Evolutionary conservation across 192 early-diverging fungal genomes (phyloP).

Genomic region (Coemansia sp.): DNA sequence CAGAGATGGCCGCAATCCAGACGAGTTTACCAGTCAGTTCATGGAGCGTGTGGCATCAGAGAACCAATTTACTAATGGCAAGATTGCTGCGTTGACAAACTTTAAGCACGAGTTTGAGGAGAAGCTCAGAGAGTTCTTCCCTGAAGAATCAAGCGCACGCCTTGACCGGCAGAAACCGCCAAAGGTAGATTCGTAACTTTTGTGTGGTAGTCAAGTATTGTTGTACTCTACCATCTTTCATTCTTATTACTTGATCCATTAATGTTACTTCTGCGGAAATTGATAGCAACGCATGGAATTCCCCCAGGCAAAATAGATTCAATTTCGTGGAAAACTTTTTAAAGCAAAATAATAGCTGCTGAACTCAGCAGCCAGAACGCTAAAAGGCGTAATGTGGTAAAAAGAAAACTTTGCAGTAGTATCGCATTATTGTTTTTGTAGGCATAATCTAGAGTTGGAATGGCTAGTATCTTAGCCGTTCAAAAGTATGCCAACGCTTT

Average conservation of each 20-base stretch:
- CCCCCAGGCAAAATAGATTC: too few species aligned
- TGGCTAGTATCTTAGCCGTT: too few species aligned
- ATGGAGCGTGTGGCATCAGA: conserved; percentile 52
- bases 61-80: conserved; percentile 55
- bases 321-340: too few species aligned
- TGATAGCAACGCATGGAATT: too few species aligned
- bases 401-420: too few species aligned
- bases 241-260: background rate
- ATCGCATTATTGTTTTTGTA: too few species aligned
- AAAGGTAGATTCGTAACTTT: background rate
- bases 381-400: too few species aligned
- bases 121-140: conserved; percentile 45
- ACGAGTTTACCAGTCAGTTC: conserved; percentile 55
- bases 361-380: too few species aligned
- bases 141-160: conserved; percentile 30
- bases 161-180: conserved; percentile 14
- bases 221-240: background rate
- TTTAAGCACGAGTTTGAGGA: conserved; percentile 50
- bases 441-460: too few species aligned
- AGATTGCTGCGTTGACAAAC: conserved; percentile 49
- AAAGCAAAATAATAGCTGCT: too few species aligned
- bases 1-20: conserved; percentile 46
- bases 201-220: background rate
- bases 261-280: too few species aligned
- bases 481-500: too few species aligned